These are phyloP conservation scores for Bipolaris gigantea DNA, from an alignment of 2,329 filamentous ascomycete genomes.

Conservation along the genomic window DNA sequence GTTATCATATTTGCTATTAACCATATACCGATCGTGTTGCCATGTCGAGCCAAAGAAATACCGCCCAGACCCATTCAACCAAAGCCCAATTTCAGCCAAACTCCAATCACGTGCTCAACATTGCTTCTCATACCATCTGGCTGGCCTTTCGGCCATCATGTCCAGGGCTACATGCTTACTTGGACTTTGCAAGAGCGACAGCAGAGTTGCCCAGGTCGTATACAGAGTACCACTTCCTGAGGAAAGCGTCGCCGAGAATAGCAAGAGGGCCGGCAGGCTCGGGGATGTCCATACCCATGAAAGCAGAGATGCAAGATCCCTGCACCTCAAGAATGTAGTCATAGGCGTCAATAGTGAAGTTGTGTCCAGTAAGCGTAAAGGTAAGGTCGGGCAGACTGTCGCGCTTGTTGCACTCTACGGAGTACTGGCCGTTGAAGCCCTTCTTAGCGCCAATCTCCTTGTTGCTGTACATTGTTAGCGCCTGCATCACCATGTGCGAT, in stretches of 20 bases:
- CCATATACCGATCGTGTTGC: slow-evolving; percentile 8
- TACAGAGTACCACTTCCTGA: slow-evolving; percentile 89
- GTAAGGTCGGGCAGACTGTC: slow-evolving; percentile 84
- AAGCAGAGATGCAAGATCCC: slow-evolving; percentile 93
- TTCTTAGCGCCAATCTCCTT: slow-evolving; percentile 98
- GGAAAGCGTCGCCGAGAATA: slow-evolving; percentile 85
- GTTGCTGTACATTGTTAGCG: slow-evolving; percentile 59
- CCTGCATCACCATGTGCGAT: not conserved
- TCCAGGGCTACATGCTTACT: slow-evolving; percentile 49
- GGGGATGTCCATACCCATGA: slow-evolving; percentile 90
- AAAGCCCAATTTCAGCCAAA: slow-evolving; percentile 30
- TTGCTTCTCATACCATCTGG: slow-evolving; percentile 5
- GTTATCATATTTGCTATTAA: slow-evolving; percentile 14
- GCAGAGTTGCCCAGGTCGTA: slow-evolving; percentile 90
- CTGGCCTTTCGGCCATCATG: slow-evolving; percentile 1
- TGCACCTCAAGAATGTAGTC: slow-evolving; percentile 97
- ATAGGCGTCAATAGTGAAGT: slow-evolving; percentile 85
- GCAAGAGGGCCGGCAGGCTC: slow-evolving; percentile 87
- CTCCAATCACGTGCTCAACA: slow-evolving; percentile 5
- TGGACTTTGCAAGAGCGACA: slow-evolving; percentile 86
- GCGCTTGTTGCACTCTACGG: slow-evolving; percentile 83
- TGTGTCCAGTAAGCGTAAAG: slow-evolving; percentile 86
- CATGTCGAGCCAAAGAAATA: slow-evolving; percentile 10
- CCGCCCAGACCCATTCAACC: slow-evolving; percentile 14
- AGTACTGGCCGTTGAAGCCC: slow-evolving; percentile 95